Evolutionary conservation across 345 rosid genomes (phyloP), one percentile per base, ranked within the genome.

Genomic region (Sonneratia caseolaris): DNA sequence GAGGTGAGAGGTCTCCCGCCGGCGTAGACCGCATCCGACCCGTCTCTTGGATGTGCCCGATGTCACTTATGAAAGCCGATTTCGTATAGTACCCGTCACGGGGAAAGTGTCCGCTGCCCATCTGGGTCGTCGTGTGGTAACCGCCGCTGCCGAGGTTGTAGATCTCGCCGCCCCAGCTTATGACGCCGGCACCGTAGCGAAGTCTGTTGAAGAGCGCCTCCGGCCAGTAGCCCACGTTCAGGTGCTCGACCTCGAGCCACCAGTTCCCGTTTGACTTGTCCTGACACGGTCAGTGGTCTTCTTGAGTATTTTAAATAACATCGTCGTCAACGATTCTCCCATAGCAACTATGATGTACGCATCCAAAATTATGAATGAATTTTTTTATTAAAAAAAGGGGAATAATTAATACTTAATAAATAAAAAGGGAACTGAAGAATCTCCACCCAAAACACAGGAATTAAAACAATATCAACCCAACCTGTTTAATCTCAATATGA

Each of bases 81-180:
- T 64, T 64, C 1, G 19, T 38, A 32, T 0, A 35, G 19, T 12
- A 18, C 68, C 40, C 68, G 21, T 15, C 37, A 37, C n/a, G 22
- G 19, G 68, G 68, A 4, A 66, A 66, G 13, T 66, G 68, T 1
- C 68, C 68, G 10, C 43, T 36, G 12, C 68, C 68, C 68, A 66
- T 66, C 43, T 66, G 45, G 21, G 68, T 66, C 43, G 19, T 66
- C 22, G 68, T 66, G 43, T 66, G 68, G 8, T 53, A 68, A 18
- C 75, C 80, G 0, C 27, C 49, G 5, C 70, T 7, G 8, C 37
- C 36, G 16, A 32, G 37, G 69, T 86, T 74, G 11, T 73, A 68
- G n/a, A 84, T 32, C 75, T 84, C 89, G 1, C 89, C 87, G 18
- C 89, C 87, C 83, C 82, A 82, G 3, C 70, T 37, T 7, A 84